phyloP scores from a whole-genome alignment of 345 rosid species.

The Sisymbrium irio region DNA sequence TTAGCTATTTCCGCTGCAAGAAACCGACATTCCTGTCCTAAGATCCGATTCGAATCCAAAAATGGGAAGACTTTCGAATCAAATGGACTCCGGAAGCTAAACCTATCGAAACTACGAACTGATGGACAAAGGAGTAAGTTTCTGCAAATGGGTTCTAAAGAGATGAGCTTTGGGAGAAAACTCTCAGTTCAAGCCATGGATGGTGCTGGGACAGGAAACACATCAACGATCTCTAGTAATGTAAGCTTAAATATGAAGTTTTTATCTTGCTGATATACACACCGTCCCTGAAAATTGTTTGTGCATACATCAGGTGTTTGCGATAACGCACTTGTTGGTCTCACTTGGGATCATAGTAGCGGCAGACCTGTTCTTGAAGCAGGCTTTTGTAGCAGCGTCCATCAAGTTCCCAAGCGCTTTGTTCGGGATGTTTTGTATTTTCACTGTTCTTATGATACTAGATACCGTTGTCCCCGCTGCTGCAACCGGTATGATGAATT shows the following conservation, averaged over 20 bases:
- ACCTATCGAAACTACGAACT: not conserved
- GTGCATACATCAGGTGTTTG: constrained; percentile 47
- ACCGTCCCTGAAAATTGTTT: not conserved
- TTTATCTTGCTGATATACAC: not conserved
- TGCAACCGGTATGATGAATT: constrained; percentile 62
- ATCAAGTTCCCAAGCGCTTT: constrained; percentile 93
- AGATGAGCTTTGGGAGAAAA: constrained; percentile 27
- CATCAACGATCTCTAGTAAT: constrained; percentile 47
- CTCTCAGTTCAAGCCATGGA: constrained; percentile 41
- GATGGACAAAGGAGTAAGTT: constrained; percentile 35
- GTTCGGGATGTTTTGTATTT: constrained; percentile 96
- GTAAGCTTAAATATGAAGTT: constrained; percentile 27
- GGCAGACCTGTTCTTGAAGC: constrained; percentile 62
- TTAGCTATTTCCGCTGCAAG: constrained; percentile 6
- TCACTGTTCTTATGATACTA: constrained; percentile 63
- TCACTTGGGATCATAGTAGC: constrained; percentile 90
- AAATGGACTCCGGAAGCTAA: constrained; percentile 6
- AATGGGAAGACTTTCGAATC: not conserved
- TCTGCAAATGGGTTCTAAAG: constrained; percentile 41
- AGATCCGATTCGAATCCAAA: not conserved
- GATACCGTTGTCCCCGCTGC: constrained; percentile 67
- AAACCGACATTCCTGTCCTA: constrained; percentile 17
- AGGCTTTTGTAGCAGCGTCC: constrained; percentile 79
- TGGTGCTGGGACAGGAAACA: constrained; percentile 41
- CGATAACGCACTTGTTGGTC: constrained; percentile 58